Conservation (phyloP, 345 rosid genomes). For the Eucalyptus polyanthemos region DNA sequence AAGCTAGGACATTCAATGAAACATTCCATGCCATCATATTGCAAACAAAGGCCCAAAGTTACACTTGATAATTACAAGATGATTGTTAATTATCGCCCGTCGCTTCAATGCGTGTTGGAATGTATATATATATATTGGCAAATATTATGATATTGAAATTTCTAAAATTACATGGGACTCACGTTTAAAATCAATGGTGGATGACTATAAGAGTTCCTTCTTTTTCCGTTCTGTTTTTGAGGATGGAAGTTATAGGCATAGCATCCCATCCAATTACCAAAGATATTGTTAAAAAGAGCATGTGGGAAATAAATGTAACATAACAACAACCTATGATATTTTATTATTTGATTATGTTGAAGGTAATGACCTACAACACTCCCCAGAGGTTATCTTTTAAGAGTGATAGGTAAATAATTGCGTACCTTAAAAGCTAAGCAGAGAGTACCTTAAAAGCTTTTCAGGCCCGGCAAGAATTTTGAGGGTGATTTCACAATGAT, state of each 20-base stretch:
- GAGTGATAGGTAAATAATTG: background rate
- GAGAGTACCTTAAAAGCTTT: background rate
- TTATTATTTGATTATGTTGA: background rate
- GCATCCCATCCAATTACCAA: too few species aligned
- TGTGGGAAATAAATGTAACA: background rate
- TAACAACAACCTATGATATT: background rate
- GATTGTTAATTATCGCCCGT: rapidly evolving
- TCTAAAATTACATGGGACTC: background rate
- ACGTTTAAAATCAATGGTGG: too few species aligned
- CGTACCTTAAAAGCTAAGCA: background rate
- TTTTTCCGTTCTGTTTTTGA: too few species aligned
- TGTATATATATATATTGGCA: too few species aligned
- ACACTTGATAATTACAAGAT: too few species aligned
- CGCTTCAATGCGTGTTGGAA: too few species aligned
- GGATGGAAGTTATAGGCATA: too few species aligned
- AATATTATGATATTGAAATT: too few species aligned
- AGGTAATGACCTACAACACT: background rate
- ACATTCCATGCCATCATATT: too few species aligned
- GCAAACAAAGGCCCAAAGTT: too few species aligned
- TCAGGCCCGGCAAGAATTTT: background rate
- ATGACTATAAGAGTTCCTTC: background rate
- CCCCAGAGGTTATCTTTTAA: background rate
- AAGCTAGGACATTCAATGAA: too few species aligned
- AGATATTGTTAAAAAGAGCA: background rate
- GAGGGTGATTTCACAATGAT: background rate